Conservation (phyloP, 148 eudicot species). For the Fagopyrum esculentum region DNA sequence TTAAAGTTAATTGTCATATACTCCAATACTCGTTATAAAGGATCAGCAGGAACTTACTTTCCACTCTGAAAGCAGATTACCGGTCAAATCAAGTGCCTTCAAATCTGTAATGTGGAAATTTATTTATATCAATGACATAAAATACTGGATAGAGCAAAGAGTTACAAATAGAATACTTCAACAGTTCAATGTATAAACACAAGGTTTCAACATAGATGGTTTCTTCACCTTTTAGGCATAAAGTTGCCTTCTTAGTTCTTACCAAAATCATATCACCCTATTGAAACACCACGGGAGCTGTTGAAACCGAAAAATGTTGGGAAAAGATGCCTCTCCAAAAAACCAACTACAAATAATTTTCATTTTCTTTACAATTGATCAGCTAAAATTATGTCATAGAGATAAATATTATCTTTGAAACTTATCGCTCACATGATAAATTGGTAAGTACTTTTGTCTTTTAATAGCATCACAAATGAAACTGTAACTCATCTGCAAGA, state of each 20-base stretch:
- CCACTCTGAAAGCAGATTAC: conserved; percentile 84
- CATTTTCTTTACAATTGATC: background rate
- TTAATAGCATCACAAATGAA: background rate
- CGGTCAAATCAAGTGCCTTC: conserved; percentile 94
- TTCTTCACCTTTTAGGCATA: no score
- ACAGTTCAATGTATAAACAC: no score
- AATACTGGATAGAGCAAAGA: background rate
- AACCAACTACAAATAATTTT: no score
- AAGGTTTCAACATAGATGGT: no score
- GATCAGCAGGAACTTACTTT: conserved; percentile 35
- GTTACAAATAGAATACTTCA: background rate
- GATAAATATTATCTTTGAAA: background rate
- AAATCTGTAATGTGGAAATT: conserved; percentile 47
- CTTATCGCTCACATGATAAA: background rate
- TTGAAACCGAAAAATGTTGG: background rate
- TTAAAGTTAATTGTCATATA: no score
- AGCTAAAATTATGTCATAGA: background rate
- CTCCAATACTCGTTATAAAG: background rate
- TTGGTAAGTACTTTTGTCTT: background rate
- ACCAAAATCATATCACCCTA: background rate
- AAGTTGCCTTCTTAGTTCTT: no score
- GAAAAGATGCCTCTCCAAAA: background rate
- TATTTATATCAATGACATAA: background rate
- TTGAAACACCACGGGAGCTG: background rate
- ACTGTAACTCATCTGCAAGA: background rate